Conservation (phyloP, 345 rosid species). For the Euphorbia tirucalli region DNA sequence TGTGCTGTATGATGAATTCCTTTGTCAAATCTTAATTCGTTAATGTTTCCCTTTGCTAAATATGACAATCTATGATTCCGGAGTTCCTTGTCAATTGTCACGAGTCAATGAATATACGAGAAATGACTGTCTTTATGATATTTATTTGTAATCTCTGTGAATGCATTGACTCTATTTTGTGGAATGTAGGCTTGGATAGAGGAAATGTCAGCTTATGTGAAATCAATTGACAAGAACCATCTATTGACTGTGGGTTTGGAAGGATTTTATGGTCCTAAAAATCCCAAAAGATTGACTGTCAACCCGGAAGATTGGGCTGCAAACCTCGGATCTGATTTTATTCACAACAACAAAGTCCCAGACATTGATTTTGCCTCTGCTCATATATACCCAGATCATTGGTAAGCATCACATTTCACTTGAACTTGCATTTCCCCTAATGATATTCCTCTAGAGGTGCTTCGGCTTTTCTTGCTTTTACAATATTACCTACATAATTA, state of each 20-base stretch:
- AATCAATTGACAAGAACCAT: conserved; percentile 86
- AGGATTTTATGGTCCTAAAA: conserved; percentile 92
- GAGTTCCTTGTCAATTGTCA: not conserved
- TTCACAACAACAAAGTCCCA: conserved; percentile 56
- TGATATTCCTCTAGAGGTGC: not conserved
- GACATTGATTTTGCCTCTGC: conserved; percentile 81
- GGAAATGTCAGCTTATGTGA: conserved; percentile 80
- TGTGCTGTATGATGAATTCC: not conserved
- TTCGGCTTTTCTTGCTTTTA: conserved; percentile 2
- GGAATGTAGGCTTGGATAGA: conserved; percentile 74
- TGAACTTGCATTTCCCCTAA: not conserved
- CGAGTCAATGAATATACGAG: not conserved
- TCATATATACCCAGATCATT: conserved; percentile 94
- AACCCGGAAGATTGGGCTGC: conserved; percentile 87
- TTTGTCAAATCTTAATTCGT: not conserved
- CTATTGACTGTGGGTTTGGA: conserved; percentile 85
- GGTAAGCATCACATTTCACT: conserved; percentile 41
- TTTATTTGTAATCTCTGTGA: not conserved
- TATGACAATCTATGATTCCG: not conserved
- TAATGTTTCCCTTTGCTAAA: not conserved
- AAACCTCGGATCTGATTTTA: conserved; percentile 81
- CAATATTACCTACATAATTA: not conserved
- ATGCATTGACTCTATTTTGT: conserved; percentile 7
- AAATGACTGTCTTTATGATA: not conserved
- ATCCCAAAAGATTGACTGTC: conserved; percentile 63